phyloP scores from a whole-genome alignment of 2,329 filamentous ascomycete genomes.

The Colletotrichum karsti region DNA sequence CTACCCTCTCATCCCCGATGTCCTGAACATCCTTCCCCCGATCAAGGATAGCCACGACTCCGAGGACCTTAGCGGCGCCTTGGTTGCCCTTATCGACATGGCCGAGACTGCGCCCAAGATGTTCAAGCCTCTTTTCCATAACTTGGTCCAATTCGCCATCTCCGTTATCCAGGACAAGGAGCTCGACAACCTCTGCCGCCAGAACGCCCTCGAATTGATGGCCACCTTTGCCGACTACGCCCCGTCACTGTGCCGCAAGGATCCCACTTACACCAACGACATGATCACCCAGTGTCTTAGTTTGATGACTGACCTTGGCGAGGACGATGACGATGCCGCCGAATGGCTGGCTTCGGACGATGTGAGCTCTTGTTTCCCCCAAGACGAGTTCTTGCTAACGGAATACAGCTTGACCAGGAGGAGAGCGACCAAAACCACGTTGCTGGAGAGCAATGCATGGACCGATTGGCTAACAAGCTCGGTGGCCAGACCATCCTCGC shows the following conservation, averaged over 20 bases:
- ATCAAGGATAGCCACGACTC: slow-evolving; percentile 92
- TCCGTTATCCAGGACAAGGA: slow-evolving; percentile 97
- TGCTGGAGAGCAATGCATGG: slow-evolving; percentile 98
- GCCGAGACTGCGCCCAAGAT: slow-evolving; percentile 96
- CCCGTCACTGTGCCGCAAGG: slow-evolving; percentile 93
- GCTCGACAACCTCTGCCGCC: slow-evolving; percentile 85
- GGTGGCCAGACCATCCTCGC: slow-evolving; percentile 92
- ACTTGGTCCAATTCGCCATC: slow-evolving; percentile 90
- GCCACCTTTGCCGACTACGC: slow-evolving; percentile 97
- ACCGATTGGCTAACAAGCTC: slow-evolving; percentile 94
- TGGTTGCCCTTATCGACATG: slow-evolving; percentile 91
- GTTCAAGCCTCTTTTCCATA: slow-evolving; percentile 95
- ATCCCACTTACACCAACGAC: slow-evolving; percentile 87
- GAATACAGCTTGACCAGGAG: slow-evolving; percentile 80
- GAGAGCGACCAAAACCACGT: slow-evolving; percentile 98
- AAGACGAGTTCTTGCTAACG: slow-evolving; percentile 35
- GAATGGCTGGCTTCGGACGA: slow-evolving; percentile 96
- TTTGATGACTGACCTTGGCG: slow-evolving; percentile 95
- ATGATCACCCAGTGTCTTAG: slow-evolving; percentile 99
- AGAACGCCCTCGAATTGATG: slow-evolving; percentile 97
- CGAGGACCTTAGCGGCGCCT: slow-evolving; percentile 88
- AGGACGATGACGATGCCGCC: slow-evolving; percentile 91
- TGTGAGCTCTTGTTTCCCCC: slow-evolving; percentile 57
- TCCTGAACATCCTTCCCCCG: slow-evolving; percentile 93
- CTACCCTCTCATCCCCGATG: slow-evolving; percentile 84